Conservation (phyloP, 2,329 filamentous ascomycete genomes). For the Paracorniculantispora psalliotae region DNA sequence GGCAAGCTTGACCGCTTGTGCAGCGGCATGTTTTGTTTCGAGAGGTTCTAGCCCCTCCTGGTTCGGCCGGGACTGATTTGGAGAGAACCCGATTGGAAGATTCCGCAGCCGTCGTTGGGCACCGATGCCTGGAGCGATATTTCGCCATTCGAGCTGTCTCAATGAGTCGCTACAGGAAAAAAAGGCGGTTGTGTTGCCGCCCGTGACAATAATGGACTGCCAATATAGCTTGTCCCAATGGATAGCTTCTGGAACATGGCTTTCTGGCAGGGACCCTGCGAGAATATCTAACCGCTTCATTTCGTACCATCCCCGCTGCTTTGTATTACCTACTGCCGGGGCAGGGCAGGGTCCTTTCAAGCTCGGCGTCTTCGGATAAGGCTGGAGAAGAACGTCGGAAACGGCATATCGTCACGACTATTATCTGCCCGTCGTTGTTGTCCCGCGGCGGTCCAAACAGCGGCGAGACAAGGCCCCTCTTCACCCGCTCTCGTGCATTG, state of each 20-base stretch:
- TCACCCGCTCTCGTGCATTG: conserved; percentile 3
- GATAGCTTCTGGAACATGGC: background rate
- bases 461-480: background rate
- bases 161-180: background rate
- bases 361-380: background rate
- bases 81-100: conserved; percentile 3
- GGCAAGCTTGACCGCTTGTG: conserved; percentile 4
- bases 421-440: background rate
- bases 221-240: background rate
- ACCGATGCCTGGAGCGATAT: background rate
- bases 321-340: background rate
- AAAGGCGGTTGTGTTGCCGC: background rate
- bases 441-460: background rate
- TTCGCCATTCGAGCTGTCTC: background rate
- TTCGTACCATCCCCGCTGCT: background rate
- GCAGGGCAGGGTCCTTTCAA: background rate
- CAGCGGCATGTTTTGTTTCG: background rate
- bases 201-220: background rate
- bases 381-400: background rate
- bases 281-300: background rate
- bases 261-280: background rate
- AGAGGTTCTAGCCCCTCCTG: conserved; percentile 5
- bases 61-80: background rate
- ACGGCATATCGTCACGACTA: background rate
- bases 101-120: background rate